Conservation (phyloP, 495 filamentous ascomycete species). For the Penicillium mononematosum region DNA sequence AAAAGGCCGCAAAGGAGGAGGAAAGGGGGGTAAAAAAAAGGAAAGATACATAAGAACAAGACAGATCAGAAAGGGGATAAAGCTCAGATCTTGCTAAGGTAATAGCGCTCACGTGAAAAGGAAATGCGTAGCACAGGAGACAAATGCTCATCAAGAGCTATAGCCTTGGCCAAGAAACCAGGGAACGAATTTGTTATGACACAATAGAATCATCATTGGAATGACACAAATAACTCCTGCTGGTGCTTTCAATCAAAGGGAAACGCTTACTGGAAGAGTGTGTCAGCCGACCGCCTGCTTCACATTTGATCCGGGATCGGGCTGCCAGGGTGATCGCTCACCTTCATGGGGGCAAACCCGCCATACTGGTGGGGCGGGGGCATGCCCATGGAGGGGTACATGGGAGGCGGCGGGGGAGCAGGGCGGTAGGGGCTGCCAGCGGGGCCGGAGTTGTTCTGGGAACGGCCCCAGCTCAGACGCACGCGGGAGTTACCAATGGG, state of each 20-base stretch:
- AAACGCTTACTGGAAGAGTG: conserved; percentile 44
- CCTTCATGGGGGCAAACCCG: conserved; percentile 75
- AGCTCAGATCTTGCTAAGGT: conserved; percentile 47
- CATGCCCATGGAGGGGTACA: conserved; percentile 83
- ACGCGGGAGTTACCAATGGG: conserved; percentile 99
- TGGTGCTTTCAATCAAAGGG: conserved; percentile 47
- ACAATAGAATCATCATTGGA: conserved; percentile 48
- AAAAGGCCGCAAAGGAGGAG: conserved; percentile 15
- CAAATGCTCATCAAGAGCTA: conserved; percentile 50
- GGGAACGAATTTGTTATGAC: conserved; percentile 44
- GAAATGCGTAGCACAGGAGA: conserved; percentile 48
- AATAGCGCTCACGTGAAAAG: conserved; percentile 48
- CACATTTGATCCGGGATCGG: conserved; percentile 33
- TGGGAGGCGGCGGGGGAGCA: conserved; percentile 83
- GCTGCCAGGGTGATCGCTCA: conserved; percentile 47
- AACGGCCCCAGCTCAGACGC: conserved; percentile 93
- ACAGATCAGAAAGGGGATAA: conserved; percentile 19
- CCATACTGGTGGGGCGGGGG: conserved; percentile 71
- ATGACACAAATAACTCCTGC: conserved; percentile 51
- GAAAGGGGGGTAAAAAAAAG: conserved; percentile 15
- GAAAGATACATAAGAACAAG: conserved; percentile 21
- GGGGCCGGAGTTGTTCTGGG: conserved; percentile 97
- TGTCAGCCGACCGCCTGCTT: conserved; percentile 37
- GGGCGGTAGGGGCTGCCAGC: conserved; percentile 97
- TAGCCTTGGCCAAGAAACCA: conserved; percentile 40